Base-by-base conservation (phyloP, 441 rosid species). In the Aquilaria agallochum region DNA sequence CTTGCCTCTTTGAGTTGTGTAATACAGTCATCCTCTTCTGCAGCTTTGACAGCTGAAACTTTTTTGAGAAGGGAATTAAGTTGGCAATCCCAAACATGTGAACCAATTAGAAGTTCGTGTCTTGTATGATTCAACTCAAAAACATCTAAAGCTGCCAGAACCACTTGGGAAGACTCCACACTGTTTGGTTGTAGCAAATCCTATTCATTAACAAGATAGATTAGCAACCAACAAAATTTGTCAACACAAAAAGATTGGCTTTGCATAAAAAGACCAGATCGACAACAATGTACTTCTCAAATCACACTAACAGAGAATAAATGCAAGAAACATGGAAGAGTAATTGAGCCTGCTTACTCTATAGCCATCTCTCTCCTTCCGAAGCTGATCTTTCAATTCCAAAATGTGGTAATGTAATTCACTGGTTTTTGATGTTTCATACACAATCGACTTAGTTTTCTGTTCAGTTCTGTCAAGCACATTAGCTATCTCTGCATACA, bases 11-110 rank as follows among this genome's bases (percentile, higher is more conserved):
- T 76, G 48, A 65, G 66, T 5, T 64, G 71, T 56, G 62, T 64
- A 68, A 54, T 34, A 58, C 79, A 68, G 61, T 64, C 71, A 63
- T 63, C 76, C 61, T 53, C 69, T 53, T 68, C 76, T 36, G 62
- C 58, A 59, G 72, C 64, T 76, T 80, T 73, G 53, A 76, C 62
- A 31, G 45, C 66, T 46, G 71, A 75, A 57, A 72, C 77, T 63
- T 83, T 81, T 59, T 71, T 77, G 56, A 90, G 85, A 47, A 81
- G 81, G 55, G 88, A 79, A 82, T 68, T 75, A 56, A 94, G 85
- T 73, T 77, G 95, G 47, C 72, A 78, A 66, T 84, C 87, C 99
- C 99, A 94, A 66, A 85, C 88, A 74, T 77, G 81, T 31, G 90
- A 80, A 56, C 80, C 82, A 68, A 87, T 78, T 69, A 94, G 67